Base-by-base conservation (phyloP, 495 filamentous ascomycete genomes). In the Daldinia loculata region DNA sequence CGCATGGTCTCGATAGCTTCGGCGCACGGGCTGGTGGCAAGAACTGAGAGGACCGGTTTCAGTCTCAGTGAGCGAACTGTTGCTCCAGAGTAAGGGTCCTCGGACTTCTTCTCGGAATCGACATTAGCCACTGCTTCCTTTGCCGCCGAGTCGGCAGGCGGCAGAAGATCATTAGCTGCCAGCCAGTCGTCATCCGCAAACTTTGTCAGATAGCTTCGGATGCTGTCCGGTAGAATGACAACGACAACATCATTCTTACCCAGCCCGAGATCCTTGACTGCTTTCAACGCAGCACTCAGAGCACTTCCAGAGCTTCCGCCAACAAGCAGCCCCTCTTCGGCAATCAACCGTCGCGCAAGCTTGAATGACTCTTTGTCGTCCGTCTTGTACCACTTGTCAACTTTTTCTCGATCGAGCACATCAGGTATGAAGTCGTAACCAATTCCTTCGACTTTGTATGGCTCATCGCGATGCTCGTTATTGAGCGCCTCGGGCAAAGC, bases 131-230 rank as follows among this genome's bases (percentile, higher is more conserved):
- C 84, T 9, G 85, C 81, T 56, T 72, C 45, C 52, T 74, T 75
- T 4, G 66, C 66, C 1, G 63, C 71, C 27, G 38, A 61, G 41
- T 76, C 74, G 5, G 66, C 39, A 8, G 88, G 80, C 1, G 90
- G 85, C 14, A 97, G 85, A 41, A 98, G 92, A 74, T 93, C 90
- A 77, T 98, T 98, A 52, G 95, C 95, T 56, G 92, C 93, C 55
- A 98, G 90, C 96, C 96, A 98, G 80, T 97, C 93, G 76, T 99
- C 95, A 75, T 99, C 96, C 69, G 94, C 92, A 76, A 99, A 99
- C 85, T 99, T 99, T 80, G 90, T 94, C n/a, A 99, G 88, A 77
- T 99, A 99, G 77, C 92, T 97, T 71, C 95, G 87, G 71, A 99
- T 97, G 80, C 93, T 97, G 78, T 99, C 95, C 0, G 95, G 96